phyloP scores from a whole-genome alignment of 768 basidiomycete species.

The Rhizopogon vulgaris region DNA sequence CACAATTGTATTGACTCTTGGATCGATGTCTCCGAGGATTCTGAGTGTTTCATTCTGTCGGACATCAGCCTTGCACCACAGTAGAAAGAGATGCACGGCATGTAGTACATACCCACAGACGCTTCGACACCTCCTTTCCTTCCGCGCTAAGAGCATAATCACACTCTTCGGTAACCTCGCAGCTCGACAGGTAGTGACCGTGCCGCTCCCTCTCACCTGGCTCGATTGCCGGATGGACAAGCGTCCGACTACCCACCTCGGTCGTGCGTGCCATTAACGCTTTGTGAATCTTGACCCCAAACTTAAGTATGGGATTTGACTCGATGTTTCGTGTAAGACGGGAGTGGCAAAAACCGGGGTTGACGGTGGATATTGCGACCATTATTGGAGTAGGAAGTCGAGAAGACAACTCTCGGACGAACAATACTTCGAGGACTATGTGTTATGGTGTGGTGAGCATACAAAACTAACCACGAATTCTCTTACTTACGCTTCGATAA shows the following conservation, averaged over 20 bases:
- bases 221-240: conserved; percentile 27
- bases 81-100: not conserved
- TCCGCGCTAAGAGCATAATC: conserved; percentile 23
- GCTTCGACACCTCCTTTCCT: conserved; percentile 23
- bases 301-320: not conserved
- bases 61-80: not conserved
- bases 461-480: not conserved
- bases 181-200: conserved; percentile 25
- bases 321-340: conserved; percentile 18
- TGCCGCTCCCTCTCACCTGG: conserved; percentile 18
- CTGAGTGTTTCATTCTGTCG: conserved; percentile 23
- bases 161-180: conserved; percentile 21
- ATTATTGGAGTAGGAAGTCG: conserved; percentile 22
- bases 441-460: not conserved
- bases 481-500: conserved; percentile 19
- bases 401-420: conserved; percentile 28
- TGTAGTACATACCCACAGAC: conserved; percentile 27
- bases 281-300: conserved; percentile 8
- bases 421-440: conserved; percentile 30
- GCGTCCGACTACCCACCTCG: conserved; percentile 30
- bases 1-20: conserved; percentile 21
- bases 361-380: conserved; percentile 24
- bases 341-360: conserved; percentile 32
- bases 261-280: conserved; percentile 23
- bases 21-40: conserved; percentile 20